Evolutionary conservation across 2,329 filamentous ascomycete species (phyloP).

Genomic region (Alternaria brassicicola): DNA sequence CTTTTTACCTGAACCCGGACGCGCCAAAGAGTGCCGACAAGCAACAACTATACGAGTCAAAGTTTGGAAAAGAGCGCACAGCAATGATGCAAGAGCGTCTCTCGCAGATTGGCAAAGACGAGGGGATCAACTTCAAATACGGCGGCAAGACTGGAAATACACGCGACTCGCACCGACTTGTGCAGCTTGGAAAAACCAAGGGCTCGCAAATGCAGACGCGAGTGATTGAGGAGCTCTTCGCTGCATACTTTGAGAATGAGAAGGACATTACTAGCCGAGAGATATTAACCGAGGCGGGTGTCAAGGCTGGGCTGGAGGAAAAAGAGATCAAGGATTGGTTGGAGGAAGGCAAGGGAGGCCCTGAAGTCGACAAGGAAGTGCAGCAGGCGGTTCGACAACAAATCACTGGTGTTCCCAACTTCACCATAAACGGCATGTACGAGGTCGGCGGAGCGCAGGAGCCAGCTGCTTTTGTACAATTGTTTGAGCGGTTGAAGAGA

Average conservation of each 20-base stretch:
- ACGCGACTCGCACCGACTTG: slow-evolving; percentile 73
- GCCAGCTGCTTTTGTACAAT: slow-evolving; percentile 66
- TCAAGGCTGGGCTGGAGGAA: slow-evolving; percentile 53
- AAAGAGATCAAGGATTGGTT: slow-evolving; percentile 54
- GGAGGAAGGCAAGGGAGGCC: slow-evolving; percentile 51
- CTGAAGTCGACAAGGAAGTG: slow-evolving; percentile 56
- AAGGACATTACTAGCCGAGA: slow-evolving; percentile 54
- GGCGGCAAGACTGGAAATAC: slow-evolving; percentile 76
- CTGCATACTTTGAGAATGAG: slow-evolving; percentile 56
- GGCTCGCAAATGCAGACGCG: slow-evolving; percentile 55
- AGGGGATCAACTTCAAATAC: slow-evolving; percentile 76
- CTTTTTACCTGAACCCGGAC: slow-evolving; percentile 79
- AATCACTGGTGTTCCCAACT: slow-evolving; percentile 75
- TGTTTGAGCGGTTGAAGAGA: slow-evolving; percentile 67
- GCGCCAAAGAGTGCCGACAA: slow-evolving; percentile 63
- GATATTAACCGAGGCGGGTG: slow-evolving; percentile 50
- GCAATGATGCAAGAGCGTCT: slow-evolving; percentile 65
- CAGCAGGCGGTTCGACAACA: slow-evolving; percentile 53
- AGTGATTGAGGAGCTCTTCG: slow-evolving; percentile 49
- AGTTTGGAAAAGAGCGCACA: slow-evolving; percentile 68
- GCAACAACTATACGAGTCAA: slow-evolving; percentile 63
- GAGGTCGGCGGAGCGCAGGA: slow-evolving; percentile 76
- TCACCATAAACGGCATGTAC: slow-evolving; percentile 71
- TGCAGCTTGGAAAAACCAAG: slow-evolving; percentile 70
- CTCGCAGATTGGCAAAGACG: slow-evolving; percentile 61